Conservation (phyloP, 768 basidiomycete genomes). For the Russula lepida region DNA sequence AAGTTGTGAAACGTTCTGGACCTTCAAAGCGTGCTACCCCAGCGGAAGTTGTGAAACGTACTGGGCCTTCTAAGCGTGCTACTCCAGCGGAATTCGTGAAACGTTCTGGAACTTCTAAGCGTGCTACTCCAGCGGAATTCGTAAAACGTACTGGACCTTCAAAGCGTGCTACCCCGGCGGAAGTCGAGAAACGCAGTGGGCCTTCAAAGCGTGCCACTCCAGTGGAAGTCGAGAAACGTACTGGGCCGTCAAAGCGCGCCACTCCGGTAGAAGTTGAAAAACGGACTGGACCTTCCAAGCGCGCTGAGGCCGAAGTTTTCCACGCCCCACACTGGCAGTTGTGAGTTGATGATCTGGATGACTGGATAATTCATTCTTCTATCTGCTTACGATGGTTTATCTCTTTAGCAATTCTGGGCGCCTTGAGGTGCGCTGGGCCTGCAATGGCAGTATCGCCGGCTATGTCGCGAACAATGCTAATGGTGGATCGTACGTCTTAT, state of each 20-base stretch:
- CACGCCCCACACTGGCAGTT: background rate
- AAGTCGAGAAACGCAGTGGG: no score
- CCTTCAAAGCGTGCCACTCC: no score
- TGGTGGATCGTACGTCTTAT: background rate
- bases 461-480: background rate
- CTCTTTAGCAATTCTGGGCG: background rate
- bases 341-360: background rate
- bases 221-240: no score
- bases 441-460: background rate
- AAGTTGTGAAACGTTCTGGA: accelerated
- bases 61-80: background rate
- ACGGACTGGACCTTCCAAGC: background rate
- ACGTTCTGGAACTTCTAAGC: background rate
- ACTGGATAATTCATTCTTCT: background rate
- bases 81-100: background rate
- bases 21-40: background rate
- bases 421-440: background rate
- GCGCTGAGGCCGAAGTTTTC: background rate
- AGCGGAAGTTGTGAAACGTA: background rate
- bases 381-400: background rate
- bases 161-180: background rate
- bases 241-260: background rate
- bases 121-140: background rate
- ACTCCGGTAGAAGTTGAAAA: background rate
- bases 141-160: background rate